These are phyloP conservation scores for Solanum paucissectum DNA, from an alignment of 257 asterid species.

Conservation along the genomic window DNA sequence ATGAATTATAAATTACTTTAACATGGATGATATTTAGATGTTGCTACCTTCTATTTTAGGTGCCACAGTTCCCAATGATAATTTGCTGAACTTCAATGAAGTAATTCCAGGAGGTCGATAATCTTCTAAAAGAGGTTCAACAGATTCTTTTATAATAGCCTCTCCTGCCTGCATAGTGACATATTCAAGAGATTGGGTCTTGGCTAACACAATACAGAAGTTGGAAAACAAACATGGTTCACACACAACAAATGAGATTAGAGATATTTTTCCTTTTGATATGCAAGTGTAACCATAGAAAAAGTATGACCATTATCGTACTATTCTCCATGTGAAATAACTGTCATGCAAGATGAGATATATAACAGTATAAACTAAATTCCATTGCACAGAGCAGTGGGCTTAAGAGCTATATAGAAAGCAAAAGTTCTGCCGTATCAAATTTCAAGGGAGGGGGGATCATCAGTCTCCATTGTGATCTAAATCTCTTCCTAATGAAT, in stretches of 20 bases:
- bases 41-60: constrained; percentile 91
- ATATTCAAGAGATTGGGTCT: constrained; percentile 7
- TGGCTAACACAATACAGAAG: neutral
- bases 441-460: neutral
- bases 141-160: constrained; percentile 86
- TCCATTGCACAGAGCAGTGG: neutral
- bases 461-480: neutral
- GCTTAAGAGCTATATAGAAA: neutral
- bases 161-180: constrained; percentile 73
- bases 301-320: neutral
- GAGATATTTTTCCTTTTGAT: neutral
- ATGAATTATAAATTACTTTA: neutral
- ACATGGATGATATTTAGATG: neutral
- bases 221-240: neutral
- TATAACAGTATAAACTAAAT: neutral
- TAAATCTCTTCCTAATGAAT: neutral
- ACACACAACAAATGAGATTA: neutral
- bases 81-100: constrained; percentile 79
- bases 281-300: neutral
- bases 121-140: constrained; percentile 93
- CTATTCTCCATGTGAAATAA: neutral
- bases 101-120: constrained; percentile 88
- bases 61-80: constrained; percentile 95
- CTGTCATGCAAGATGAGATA: neutral
- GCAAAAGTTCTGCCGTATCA: neutral